Conservation (phyloP, 139 green algal species). For the Ettlia oleoabundans region DNA sequence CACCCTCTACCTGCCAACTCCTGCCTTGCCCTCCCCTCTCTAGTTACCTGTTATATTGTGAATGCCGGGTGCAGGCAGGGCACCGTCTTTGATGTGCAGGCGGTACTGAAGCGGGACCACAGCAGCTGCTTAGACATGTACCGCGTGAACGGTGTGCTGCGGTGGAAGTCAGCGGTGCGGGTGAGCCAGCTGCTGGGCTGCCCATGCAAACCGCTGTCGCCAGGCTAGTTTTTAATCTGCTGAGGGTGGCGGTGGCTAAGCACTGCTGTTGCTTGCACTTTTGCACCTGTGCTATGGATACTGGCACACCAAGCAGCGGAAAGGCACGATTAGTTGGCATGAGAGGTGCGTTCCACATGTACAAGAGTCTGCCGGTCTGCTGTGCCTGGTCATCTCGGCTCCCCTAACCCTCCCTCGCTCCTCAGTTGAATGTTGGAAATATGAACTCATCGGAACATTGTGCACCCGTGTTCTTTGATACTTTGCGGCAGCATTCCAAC, state of each 20-base stretch:
- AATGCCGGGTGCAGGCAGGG: background rate
- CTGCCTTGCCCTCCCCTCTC: background rate
- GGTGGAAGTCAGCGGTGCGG: conserved; percentile 34
- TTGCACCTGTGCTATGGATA: too few relatives aligned
- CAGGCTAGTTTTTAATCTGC: too few relatives aligned
- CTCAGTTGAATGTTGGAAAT: too few relatives aligned
- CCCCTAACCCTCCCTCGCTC: too few relatives aligned
- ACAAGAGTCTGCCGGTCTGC: too few relatives aligned
- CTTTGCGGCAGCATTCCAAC: too few relatives aligned
- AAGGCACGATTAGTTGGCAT: too few relatives aligned
- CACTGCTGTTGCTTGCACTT: too few relatives aligned
- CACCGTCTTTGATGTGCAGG: conserved; percentile 38
- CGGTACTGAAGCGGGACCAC: conserved; percentile 27
- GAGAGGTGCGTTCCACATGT: too few relatives aligned
- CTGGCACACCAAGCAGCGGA: too few relatives aligned
- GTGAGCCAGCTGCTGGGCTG: background rate
- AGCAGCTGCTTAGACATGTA: conserved; percentile 34
- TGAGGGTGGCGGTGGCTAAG: background rate
- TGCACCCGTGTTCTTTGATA: too few relatives aligned
- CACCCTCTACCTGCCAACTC: background rate
- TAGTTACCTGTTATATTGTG: background rate
- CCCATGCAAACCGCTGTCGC: background rate
- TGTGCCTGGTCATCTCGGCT: too few relatives aligned
- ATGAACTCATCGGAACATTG: background rate
- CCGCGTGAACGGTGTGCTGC: conserved; percentile 3